Conservation (phyloP, 306 rosid genomes). For the Arachis hypogaea region DNA sequence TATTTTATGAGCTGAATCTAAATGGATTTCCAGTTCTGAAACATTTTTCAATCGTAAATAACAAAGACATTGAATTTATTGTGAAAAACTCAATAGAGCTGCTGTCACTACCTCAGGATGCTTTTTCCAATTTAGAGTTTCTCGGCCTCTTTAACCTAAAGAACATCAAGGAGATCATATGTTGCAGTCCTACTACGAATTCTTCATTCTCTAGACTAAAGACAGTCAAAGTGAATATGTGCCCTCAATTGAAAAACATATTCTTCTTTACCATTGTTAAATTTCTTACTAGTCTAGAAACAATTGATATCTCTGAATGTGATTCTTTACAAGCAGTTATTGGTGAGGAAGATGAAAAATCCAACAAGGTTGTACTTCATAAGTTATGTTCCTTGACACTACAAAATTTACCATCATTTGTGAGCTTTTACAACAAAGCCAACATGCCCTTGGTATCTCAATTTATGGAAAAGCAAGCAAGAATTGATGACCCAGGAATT, state of each 20-base stretch:
- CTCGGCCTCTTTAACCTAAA: slow-evolving; percentile 16
- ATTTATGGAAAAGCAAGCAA: too few species aligned
- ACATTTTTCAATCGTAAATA: slow-evolving; percentile 26
- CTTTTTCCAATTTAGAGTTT: slow-evolving; percentile 32
- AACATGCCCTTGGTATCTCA: too few species aligned
- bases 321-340: slow-evolving; percentile 4
- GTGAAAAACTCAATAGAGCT: slow-evolving; percentile 15
- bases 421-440: background rate
- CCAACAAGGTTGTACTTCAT: background rate
- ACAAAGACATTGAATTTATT: background rate
- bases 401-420: background rate
- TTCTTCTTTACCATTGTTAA: slow-evolving; percentile 18
- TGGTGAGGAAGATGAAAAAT: background rate
- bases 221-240: background rate
- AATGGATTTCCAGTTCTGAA: slow-evolving; percentile 38
- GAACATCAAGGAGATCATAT: slow-evolving; percentile 16
- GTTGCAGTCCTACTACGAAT: slow-evolving; percentile 1
- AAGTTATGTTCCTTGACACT: background rate
- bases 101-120: background rate
- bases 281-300: slow-evolving; percentile 4
- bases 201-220: slow-evolving; percentile 36
- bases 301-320: slow-evolving; percentile 35
- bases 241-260: slow-evolving; percentile 24
- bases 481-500: background rate
- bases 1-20: background rate